A percentile compares a stretch with the other conserved stretches of the same genome.
Evolutionary conservation across 768 basidiomycete species (phyloP).

Genomic region (Boletus reticulatus): DNA sequence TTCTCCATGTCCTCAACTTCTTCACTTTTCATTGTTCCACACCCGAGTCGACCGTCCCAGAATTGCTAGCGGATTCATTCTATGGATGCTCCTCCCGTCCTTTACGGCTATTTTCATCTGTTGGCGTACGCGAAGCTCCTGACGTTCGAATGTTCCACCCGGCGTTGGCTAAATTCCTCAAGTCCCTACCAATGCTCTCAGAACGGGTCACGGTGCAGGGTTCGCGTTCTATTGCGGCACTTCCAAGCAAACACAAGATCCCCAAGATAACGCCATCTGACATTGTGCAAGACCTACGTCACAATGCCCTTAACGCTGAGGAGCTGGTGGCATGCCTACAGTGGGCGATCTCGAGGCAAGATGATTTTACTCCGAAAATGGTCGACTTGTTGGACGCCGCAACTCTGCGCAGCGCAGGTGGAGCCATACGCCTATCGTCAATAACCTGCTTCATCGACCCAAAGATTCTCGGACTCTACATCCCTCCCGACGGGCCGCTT

Average conservation of each 20-base stretch:
- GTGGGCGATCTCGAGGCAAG: conserved; percentile 50
- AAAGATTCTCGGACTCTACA: conserved; percentile 45
- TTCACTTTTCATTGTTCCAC: conserved; percentile 40
- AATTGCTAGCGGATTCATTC: conserved; percentile 68
- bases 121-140: conserved; percentile 62
- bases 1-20: conserved; percentile 11
- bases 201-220: conserved; percentile 51
- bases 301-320: conserved; percentile 58
- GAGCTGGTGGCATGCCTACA: conserved; percentile 77
- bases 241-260: conserved; percentile 63
- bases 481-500: conserved; percentile 75
- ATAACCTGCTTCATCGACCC: conserved; percentile 69
- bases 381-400: conserved; percentile 66
- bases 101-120: conserved; percentile 72
- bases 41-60: conserved; percentile 76
- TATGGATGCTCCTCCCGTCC: conserved; percentile 58
- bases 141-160: conserved; percentile 73
- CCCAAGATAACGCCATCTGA: conserved; percentile 73
- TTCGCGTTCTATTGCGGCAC: conserved; percentile 50
- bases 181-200: conserved; percentile 69
- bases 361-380: conserved; percentile 19
- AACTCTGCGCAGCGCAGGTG: conserved; percentile 46
- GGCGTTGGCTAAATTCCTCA: conserved; percentile 68
- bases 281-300: conserved; percentile 68
- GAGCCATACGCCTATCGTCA: conserved; percentile 57